phyloP scores from a whole-genome alignment of 495 filamentous ascomycete genomes.

The Lasiosphaeria hispida region DNA sequence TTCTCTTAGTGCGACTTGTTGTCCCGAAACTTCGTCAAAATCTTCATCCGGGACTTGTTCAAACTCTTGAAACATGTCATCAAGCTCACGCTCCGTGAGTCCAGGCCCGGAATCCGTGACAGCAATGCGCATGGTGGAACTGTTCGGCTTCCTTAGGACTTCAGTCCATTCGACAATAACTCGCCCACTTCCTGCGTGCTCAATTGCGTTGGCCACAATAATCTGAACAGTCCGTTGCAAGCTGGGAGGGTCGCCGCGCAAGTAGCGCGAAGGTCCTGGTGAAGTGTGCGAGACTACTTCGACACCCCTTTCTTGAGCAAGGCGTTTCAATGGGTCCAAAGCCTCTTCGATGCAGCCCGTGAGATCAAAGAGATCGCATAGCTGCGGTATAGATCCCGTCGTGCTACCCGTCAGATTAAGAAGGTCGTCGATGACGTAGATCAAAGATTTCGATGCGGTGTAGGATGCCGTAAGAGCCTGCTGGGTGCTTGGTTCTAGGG shows the following conservation, averaged over 20 bases:
- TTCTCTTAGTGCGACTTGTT: constrained; percentile 1
- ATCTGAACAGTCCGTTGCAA: constrained; percentile 73
- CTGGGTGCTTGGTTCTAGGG: constrained; percentile 67
- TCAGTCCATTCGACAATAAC: constrained; percentile 64
- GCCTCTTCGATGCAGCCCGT: constrained; percentile 63
- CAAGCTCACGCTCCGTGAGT: constrained; percentile 63
- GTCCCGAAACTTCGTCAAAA: constrained; percentile 39
- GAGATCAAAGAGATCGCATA: constrained; percentile 70
- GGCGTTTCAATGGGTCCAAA: constrained; percentile 59
- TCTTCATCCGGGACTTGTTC: constrained; percentile 71
- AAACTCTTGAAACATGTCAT: constrained; percentile 71
- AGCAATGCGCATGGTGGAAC: constrained; percentile 60
- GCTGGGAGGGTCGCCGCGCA: constrained; percentile 68
- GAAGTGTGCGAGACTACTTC: constrained; percentile 56
- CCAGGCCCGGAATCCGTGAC: constrained; percentile 71
- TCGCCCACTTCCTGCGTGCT: constrained; percentile 62
- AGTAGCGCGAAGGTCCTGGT: constrained; percentile 56
- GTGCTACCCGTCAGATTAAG: constrained; percentile 80
- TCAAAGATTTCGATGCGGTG: constrained; percentile 84
- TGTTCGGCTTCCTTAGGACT: constrained; percentile 24
- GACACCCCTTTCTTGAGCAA: constrained; percentile 68
- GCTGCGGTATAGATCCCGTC: constrained; percentile 66
- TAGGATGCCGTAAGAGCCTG: constrained; percentile 77
- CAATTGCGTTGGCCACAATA: constrained; percentile 72
- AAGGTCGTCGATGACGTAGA: constrained; percentile 87